Evolutionary conservation across 768 basidiomycete species (phyloP).

Genomic region (Omphalotus guepiniiformis): DNA sequence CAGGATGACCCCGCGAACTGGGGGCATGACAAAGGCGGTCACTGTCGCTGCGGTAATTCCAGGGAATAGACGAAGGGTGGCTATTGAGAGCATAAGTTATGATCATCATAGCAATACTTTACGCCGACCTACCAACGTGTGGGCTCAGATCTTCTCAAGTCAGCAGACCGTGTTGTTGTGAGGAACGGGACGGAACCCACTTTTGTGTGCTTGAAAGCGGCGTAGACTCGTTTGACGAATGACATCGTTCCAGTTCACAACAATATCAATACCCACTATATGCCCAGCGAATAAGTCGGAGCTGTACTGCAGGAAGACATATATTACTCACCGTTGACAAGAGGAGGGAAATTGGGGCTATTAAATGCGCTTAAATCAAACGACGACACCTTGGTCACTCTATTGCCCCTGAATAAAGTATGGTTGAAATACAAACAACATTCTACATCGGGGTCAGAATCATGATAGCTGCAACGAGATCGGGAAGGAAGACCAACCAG

Average conservation of each 20-base stretch:
- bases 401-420: constrained; percentile 79
- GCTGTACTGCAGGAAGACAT: too few species aligned
- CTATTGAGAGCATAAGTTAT: constrained; percentile 30
- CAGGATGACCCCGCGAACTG: constrained; percentile 77
- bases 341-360: constrained; percentile 79
- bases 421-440: constrained; percentile 90
- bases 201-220: constrained; percentile 79
- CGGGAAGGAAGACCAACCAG: constrained; percentile 45
- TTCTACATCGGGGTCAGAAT: constrained; percentile 50
- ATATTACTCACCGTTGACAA: constrained; percentile 76
- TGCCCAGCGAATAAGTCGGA: too few species aligned
- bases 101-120: too few species aligned
- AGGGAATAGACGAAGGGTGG: constrained; percentile 80
- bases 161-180: background rate
- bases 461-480: too few species aligned
- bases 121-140: constrained; percentile 58
- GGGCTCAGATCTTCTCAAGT: constrained; percentile 63
- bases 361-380: constrained; percentile 80
- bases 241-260: constrained; percentile 86
- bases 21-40: constrained; percentile 69
- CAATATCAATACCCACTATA: constrained; percentile 84
- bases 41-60: constrained; percentile 77
- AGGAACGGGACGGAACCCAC: constrained; percentile 28
- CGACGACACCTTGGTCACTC: constrained; percentile 79
- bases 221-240: constrained; percentile 76